Evolutionary conservation across 129 eudicot genomes (phyloP).

Genomic region (Pseudognaphalium luteoalbum): DNA sequence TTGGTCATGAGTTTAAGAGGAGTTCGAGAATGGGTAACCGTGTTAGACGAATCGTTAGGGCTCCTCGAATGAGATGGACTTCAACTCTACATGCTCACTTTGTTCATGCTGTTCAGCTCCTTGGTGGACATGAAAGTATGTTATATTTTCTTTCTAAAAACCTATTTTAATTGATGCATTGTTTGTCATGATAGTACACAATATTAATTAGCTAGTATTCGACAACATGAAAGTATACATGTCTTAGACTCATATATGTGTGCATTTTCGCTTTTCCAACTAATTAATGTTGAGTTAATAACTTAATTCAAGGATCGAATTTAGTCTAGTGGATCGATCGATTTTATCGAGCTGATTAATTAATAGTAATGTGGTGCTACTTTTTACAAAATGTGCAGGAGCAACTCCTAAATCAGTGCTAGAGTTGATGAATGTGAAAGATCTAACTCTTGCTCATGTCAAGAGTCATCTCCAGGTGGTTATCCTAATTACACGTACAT

Average conservation of each 20-base stretch:
- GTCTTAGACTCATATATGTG: not conserved
- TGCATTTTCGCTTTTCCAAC: not conserved
- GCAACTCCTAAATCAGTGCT: conserved; percentile 96
- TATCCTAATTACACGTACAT: conserved; percentile 8
- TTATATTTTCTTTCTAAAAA: not conserved
- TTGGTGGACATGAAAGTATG: conserved; percentile 97
- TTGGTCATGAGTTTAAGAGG: conserved; percentile 62
- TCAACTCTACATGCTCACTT: conserved; percentile 92
- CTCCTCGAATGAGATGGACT: conserved; percentile 97
- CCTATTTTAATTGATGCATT: not conserved
- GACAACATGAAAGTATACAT: not conserved
- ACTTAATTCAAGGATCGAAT: not conserved
- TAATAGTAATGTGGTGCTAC: not conserved
- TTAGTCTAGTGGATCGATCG: not conserved
- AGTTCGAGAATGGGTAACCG: conserved; percentile 49
- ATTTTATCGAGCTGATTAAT: not conserved
- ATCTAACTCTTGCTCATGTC: conserved; percentile 96
- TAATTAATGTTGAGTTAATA: not conserved
- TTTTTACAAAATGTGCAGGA: conserved; percentile 46
- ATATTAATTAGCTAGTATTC: too few relatives aligned
- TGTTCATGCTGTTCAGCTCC: conserved; percentile 91
- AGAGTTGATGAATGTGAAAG: conserved; percentile 94
- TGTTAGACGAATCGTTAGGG: conserved; percentile 61
- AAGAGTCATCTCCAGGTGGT: conserved; percentile 91
- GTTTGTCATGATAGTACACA: not conserved